Percentiles rank a stretch among this genome's conserved stretches.
Conservation (phyloP, 495 filamentous ascomycete species). For the Aspergillus olivimuriae region DNA sequence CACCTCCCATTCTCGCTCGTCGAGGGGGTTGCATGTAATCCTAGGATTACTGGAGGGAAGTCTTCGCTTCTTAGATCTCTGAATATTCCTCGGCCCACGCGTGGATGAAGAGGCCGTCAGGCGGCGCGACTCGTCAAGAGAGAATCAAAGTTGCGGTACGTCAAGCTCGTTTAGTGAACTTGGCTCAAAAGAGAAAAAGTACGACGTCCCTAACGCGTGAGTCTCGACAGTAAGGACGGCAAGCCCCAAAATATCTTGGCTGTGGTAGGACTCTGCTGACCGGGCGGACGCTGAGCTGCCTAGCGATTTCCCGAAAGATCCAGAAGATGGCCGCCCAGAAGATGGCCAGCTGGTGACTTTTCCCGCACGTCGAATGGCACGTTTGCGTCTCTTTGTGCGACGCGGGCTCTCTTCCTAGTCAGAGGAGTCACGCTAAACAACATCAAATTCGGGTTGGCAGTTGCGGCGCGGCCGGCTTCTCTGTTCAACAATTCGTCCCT, state of each 20-base stretch:
- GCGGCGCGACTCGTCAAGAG: not conserved
- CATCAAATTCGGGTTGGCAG: no score
- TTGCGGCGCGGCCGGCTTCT: not conserved
- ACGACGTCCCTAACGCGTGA: no score
- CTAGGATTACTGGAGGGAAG: not conserved
- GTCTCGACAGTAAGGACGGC: no score
- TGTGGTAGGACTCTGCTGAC: no score
- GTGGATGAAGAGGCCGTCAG: constrained; percentile 1
- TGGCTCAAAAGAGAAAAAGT: no score
- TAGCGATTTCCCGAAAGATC: not conserved
- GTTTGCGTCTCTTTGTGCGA: constrained; percentile 1
- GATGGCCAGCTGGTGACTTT: not conserved
- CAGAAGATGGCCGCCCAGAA: no score
- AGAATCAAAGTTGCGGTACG: no score
- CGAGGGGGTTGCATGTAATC: not conserved
- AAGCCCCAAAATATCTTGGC: no score
- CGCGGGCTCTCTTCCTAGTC: not conserved
- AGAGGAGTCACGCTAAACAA: not conserved
- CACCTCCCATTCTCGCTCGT: no score
- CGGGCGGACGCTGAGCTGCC: not conserved
- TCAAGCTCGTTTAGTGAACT: no score
- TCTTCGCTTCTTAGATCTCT: not conserved
- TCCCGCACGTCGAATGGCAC: not conserved
- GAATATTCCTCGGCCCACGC: constrained; percentile 1
- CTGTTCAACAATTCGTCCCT: not conserved